Conservation (phyloP, 2,329 filamentous ascomycete genomes). For the Didymella arachidicola region DNA sequence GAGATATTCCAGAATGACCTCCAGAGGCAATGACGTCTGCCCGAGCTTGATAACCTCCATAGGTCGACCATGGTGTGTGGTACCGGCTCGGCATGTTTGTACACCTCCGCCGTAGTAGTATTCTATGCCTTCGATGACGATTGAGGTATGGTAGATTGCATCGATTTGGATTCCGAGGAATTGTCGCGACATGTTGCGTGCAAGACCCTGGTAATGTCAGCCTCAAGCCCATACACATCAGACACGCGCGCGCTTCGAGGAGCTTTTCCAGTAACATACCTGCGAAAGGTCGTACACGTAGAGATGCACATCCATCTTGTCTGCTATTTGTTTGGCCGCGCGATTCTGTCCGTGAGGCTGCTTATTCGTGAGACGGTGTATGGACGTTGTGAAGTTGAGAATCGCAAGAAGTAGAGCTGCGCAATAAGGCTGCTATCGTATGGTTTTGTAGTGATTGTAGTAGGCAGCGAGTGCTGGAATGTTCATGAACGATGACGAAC, state of each 20-base stretch:
- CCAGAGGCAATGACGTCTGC: slow-evolving; percentile 76
- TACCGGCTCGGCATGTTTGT: slow-evolving; percentile 79
- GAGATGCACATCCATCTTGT: slow-evolving; percentile 58
- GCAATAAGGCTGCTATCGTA: background rate
- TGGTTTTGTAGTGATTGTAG: background rate
- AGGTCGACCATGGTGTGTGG: slow-evolving; percentile 85
- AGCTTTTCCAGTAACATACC: slow-evolving; percentile 30
- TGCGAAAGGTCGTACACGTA: slow-evolving; percentile 62
- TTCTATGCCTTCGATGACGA: slow-evolving; percentile 84
- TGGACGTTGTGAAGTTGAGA: background rate
- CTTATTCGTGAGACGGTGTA: background rate
- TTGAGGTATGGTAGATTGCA: slow-evolving; percentile 92
- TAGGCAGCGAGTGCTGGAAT: slow-evolving; percentile 20
- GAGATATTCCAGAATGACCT: slow-evolving; percentile 86
- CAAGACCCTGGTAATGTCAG: slow-evolving; percentile 58
- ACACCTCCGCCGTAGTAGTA: slow-evolving; percentile 92
- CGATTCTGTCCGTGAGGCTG: background rate
- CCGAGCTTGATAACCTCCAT: slow-evolving; percentile 80
- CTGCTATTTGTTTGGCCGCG: slow-evolving; percentile 1
- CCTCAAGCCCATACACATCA: background rate
- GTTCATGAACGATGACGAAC: slow-evolving; percentile 24
- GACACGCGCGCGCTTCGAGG: background rate
- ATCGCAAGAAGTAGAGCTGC: background rate
- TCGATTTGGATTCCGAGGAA: slow-evolving; percentile 78
- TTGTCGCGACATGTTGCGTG: slow-evolving; percentile 61